Evolutionary conservation across 305 asterid species (phyloP).

Genomic region (Fraxinus sp.): DNA sequence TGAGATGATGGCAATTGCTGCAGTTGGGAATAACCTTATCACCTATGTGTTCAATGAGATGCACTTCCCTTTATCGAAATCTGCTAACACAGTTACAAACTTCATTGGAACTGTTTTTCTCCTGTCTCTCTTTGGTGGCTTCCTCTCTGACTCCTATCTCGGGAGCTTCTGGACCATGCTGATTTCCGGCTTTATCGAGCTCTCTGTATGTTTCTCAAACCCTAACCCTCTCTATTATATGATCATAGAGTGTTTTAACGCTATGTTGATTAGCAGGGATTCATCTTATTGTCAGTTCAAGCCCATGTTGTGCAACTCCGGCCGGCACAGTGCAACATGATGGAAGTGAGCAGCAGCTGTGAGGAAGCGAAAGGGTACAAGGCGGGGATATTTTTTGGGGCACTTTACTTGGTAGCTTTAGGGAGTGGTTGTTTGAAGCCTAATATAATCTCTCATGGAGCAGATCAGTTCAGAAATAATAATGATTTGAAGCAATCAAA

Average conservation of each 20-base stretch:
- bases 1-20: conserved; percentile 82
- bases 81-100: conserved; percentile 79
- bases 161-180: conserved; percentile 79
- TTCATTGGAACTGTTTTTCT: conserved; percentile 69
- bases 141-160: conserved; percentile 72
- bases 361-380: conserved; percentile 51
- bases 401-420: conserved; percentile 59
- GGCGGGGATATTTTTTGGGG: conserved; percentile 58
- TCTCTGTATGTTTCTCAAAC: conserved; percentile 36
- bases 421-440: conserved; percentile 76
- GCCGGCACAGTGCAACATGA: conserved; percentile 48
- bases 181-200: conserved; percentile 66
- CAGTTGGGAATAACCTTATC: conserved; percentile 74
- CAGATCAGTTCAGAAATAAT: conserved; percentile 51
- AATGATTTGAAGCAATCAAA: conserved; percentile 26
- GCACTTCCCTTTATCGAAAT: conserved; percentile 64
- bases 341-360: conserved; percentile 19
- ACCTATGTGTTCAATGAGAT: conserved; percentile 66
- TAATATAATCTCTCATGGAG: conserved; percentile 68
- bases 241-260: background rate
- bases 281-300: conserved; percentile 54
- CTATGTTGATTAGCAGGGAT: conserved; percentile 41
- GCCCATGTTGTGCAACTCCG: conserved; percentile 54
- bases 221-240: background rate
- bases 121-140: conserved; percentile 69